A percentile compares a stretch with the other conserved stretches of the same genome.
phyloP scores from a whole-genome alignment of 495 filamentous ascomycete species.

The Penicillium dipodomyicola region DNA sequence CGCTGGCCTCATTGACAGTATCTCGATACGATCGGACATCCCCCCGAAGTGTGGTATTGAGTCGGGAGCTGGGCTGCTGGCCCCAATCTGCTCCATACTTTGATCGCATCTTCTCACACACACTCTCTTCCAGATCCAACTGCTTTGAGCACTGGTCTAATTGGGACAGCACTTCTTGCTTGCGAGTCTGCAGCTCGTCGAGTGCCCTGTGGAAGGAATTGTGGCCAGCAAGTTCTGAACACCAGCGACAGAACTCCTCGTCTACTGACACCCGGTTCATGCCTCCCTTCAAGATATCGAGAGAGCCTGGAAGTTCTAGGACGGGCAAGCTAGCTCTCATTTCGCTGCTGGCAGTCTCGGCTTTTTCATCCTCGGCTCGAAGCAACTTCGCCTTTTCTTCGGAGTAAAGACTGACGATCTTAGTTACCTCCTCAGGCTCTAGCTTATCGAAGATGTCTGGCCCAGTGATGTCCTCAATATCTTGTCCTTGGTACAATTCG shows the following conservation, averaged over 20 bases:
- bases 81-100: constrained; percentile 97
- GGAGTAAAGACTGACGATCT: constrained; percentile 94
- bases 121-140: constrained; percentile 92
- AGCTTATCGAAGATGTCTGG: constrained; percentile 97
- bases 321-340: constrained; percentile 96
- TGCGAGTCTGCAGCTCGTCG: constrained; percentile 72
- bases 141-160: constrained; percentile 81
- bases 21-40: constrained; percentile 84
- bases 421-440: constrained; percentile 92
- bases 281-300: constrained; percentile 90
- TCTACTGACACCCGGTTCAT: constrained; percentile 88
- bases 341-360: constrained; percentile 86
- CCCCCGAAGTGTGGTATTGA: constrained; percentile 81
- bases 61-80: constrained; percentile 86
- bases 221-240: constrained; percentile 82
- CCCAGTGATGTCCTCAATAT: constrained; percentile 94
- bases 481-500: constrained; percentile 93
- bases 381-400: constrained; percentile 98
- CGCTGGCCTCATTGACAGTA: constrained; percentile 83
- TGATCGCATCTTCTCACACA: constrained; percentile 98
- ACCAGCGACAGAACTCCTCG: constrained; percentile 90
- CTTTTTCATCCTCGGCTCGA: constrained; percentile 87
- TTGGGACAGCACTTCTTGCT: constrained; percentile 63
- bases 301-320: constrained; percentile 79
- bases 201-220: constrained; percentile 73